Base-by-base conservation (phyloP, 495 filamentous ascomycete genomes). In the Paragyromitra xinjiangensis region DNA sequence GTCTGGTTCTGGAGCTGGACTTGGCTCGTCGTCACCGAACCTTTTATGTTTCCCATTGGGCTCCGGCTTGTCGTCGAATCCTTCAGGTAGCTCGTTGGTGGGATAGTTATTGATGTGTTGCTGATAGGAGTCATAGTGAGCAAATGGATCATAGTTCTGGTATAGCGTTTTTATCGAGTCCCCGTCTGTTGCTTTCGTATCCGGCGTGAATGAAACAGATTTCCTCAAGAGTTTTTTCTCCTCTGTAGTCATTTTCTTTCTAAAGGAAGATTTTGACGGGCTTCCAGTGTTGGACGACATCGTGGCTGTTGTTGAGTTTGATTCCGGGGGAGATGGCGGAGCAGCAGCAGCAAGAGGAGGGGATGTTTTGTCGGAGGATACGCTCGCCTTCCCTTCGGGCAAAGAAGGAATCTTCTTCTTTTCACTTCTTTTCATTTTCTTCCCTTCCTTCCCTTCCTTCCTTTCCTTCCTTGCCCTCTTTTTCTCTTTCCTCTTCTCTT, bases 201-300 rank as follows among this genome's bases (percentile, higher is more conserved):
- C 80, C 9, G 80, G 37, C 22, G 75, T 73, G 68, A 82, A 82
- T n/a, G 71, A 76, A 12, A 82, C 80, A 7, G 80, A 81, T 59
- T 82, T 82, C 11, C 80, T 62, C 29, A 76, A 55, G 22, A 39
- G 6, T 6, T 40, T 65, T 26, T 42, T 67, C 44, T 37, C 71
- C 19, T 58, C 29, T 19, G 51, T 14, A 48, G 37, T 16, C 5
- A 44, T 8, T 12, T 70, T 58, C 34, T 34, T 64, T 51, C 26
- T 63, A 16, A 75, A 61, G 0, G 69, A 66, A 6, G 74, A 73
- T 44, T 66, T 78, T 14, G 74, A 51, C n/a, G 73, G 66, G 16
- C n/a, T 75, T 29, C 37, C 37, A 12, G 9, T 37, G 37, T 26
- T 29, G 8, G 55, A 12, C 16, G 59, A 42, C 8, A 40, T 29